These are phyloP conservation scores for Galerina sulciceps DNA, from an alignment of 768 basidiomycete species.

Conservation along the genomic window DNA sequence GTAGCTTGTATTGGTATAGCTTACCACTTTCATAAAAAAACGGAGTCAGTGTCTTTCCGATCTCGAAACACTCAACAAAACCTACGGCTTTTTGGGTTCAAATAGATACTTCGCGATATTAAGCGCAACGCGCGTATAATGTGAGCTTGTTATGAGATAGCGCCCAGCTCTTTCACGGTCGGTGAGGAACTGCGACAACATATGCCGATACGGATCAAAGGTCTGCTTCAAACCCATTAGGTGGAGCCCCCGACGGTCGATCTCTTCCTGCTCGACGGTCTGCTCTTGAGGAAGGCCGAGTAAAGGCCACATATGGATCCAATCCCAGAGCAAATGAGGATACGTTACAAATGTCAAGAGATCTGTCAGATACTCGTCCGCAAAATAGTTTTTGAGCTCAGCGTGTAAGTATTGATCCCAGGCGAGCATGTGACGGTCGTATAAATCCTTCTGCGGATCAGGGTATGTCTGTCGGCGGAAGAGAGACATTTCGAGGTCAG, in stretches of 20 bases:
- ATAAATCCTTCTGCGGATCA: slow-evolving; percentile 24
- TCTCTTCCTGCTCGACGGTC: slow-evolving; percentile 14
- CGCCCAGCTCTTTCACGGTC: slow-evolving; percentile 18
- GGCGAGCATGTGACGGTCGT: slow-evolving; percentile 20
- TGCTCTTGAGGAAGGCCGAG: slow-evolving; percentile 20
- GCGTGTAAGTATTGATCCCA: slow-evolving; percentile 25
- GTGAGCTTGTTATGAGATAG: slow-evolving; percentile 12
- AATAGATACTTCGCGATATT: slow-evolving; percentile 25
- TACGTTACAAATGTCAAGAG: slow-evolving; percentile 28
- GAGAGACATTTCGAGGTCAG: background rate
- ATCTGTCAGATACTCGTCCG: slow-evolving; percentile 17
- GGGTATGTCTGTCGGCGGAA: slow-evolving; percentile 24
- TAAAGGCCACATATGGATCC: slow-evolving; percentile 28
- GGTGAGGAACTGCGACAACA: slow-evolving; percentile 22
- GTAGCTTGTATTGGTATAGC: slow-evolving; percentile 26
- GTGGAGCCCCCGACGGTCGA: slow-evolving; percentile 17
- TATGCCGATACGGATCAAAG: slow-evolving; percentile 25
- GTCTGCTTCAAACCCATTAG: slow-evolving; percentile 21
- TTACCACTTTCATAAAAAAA: slow-evolving; percentile 18
- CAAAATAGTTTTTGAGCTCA: slow-evolving; percentile 19
- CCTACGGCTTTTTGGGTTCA: slow-evolving; percentile 30
- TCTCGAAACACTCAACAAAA: background rate
- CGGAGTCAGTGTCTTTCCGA: background rate
- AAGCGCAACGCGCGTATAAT: slow-evolving; percentile 23
- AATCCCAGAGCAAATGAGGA: slow-evolving; percentile 26